phyloP scores from a whole-genome alignment of 805 yeast species.

The Cyberlindnera japonica region DNA sequence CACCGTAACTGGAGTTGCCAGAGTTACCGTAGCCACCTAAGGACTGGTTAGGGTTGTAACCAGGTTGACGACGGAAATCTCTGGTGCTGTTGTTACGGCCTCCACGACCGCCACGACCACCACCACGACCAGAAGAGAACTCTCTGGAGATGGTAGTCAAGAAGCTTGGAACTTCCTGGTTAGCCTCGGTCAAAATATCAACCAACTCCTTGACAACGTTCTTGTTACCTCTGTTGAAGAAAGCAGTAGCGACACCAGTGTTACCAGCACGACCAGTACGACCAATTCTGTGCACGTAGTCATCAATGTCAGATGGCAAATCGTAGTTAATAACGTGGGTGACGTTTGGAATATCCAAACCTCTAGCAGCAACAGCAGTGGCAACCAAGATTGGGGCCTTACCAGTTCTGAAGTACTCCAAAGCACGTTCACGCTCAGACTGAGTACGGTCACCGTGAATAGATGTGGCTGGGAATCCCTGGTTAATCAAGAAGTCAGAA shows the following conservation, averaged over 20 bases:
- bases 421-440: slow-evolving; percentile 95
- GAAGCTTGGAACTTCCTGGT: slow-evolving; percentile 95
- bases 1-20: slow-evolving; percentile 14
- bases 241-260: slow-evolving; percentile 97
- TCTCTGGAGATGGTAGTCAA: slow-evolving; percentile 79
- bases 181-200: slow-evolving; percentile 88
- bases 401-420: slow-evolving; percentile 91
- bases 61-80: slow-evolving; percentile 45
- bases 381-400: slow-evolving; percentile 93
- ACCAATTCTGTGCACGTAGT: slow-evolving; percentile 99
- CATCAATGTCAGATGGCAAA: slow-evolving; percentile 95
- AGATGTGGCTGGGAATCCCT: slow-evolving; percentile 94
- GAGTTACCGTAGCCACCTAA: slow-evolving; percentile 18
- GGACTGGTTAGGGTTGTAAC: slow-evolving; percentile 20
- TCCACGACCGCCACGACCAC: slow-evolving; percentile 49
- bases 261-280: slow-evolving; percentile 99
- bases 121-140: slow-evolving; percentile 53
- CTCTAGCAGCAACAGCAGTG: slow-evolving; percentile 99
- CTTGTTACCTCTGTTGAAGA: slow-evolving; percentile 93
- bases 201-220: slow-evolving; percentile 84
- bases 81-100: slow-evolving; percentile 39
- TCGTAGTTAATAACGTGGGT: slow-evolving; percentile 97
- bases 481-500: slow-evolving; percentile 85
- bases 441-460: slow-evolving; percentile 99
- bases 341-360: slow-evolving; percentile 98